Base-by-base conservation (phyloP, 176 grass and related monocot species). In the Tuctoria greenei region DNA sequence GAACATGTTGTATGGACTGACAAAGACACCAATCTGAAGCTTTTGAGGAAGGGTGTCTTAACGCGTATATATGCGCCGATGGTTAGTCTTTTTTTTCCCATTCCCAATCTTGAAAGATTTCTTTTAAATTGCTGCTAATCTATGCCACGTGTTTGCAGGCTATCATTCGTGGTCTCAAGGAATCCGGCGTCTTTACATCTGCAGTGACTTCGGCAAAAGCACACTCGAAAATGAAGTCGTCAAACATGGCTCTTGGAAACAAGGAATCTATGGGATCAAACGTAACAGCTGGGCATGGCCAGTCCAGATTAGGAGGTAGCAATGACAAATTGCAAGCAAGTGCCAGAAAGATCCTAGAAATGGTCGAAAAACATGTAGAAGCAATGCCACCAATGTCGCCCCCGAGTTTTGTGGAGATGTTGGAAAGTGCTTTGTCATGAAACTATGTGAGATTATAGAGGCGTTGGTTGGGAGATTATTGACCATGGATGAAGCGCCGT, bases 11-110 rank as follows among this genome's bases (percentile, higher is more conserved):
- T 92, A 35, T 99, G 95, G 95, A 92, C 67, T 9, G 89, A 99
- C 85, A 99, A 90, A 68, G 89, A 94, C 60, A 68, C 79, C 13
- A 99, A 92, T 67, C 86, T 99, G 60, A 99, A 99, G 73, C 88
- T 99, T 76, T 59, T 99, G 45, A 88, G 95, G 74, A 99, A 99
- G 89, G 89, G 89, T 72, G 85, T 99, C 60, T 76, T 92, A 52
- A 90, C 95, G 69, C 95, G 95, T 44, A 90, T 99, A 79, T 99
- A 99, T 84, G 90, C 95, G 34, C 95, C 95, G 39, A 99, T 92
- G 95, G 95, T 94, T 80, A 90, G 74, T 35, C 47, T 76, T 47
- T 25, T 23, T 31, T 31, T 31, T 64, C n/a, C n/a, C n/a, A n/a
- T 58, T n/a, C 64, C 42, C 1, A 21, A 17, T 46, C 21, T 44